Evolutionary conservation across 1,139 yeast genomes (phyloP), one percentile per base, ranked within the genome.

Genomic region (Wickerhamiella infanticola): DNA sequence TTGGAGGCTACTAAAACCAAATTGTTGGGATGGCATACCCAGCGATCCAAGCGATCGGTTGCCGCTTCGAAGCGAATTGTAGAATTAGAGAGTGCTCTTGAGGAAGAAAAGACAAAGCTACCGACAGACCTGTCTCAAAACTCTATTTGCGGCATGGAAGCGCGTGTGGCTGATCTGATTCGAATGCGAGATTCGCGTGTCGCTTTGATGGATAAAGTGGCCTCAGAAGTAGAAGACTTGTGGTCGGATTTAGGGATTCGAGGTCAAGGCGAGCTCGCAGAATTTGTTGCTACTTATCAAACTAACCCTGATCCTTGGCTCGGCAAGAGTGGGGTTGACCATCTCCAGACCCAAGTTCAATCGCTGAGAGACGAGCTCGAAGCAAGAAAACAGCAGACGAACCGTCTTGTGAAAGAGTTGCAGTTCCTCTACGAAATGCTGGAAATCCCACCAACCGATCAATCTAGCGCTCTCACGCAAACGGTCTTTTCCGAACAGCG

Each of bases 391-490:
- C 42, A 41, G 4, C 47, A 56, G 6, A 42, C 40, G 13, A 26
- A 36, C 3, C 59, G 53, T 40, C 54, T 51, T 31, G 47, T 46
- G 4, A 48, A 35, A 5, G 48, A 61, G 11, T 42, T 41, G 23
- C 46, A 49, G 25, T 41, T 48, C 18, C 45, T 59, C 3, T 40
- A 36, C 11, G 33, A 29, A 11, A 29, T 29, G 33, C 33, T 29
- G 7, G 33, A 29, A 11, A 29, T 29, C 11, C 18, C 18, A 18
- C 18, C 18, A 18, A 43, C 52, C 8, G 43, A 46, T 6, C 50
- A 49, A 40, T 44, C 47, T 13, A 47, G 50, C 33, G 50, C 65
- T 29, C 63, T 68, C 64, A 47, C 46, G 8, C 62, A 63, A 46
- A 48, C 57, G 2, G 50, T 48, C 5, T 57, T 56, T 33, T 54